Conservation (phyloP, 169 alveolate species). For the Eimeria maxima region DNA sequence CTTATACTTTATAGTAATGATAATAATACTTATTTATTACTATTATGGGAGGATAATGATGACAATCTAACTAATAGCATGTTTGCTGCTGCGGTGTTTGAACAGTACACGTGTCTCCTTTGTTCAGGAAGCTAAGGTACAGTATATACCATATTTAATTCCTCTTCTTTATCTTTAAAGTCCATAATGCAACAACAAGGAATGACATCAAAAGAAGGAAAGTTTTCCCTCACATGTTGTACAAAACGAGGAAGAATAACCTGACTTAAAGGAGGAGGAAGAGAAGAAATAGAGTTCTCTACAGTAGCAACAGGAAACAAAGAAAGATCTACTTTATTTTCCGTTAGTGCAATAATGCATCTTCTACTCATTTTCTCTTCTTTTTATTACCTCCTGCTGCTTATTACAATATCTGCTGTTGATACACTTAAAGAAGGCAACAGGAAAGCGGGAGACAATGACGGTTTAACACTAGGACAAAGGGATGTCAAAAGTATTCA, state of each 20-base stretch:
- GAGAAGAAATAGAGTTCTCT: not conserved
- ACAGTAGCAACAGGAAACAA: not conserved
- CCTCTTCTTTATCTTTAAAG: not conserved
- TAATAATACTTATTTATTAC: not conserved
- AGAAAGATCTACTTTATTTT: not conserved
- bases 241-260: conserved; percentile 30
- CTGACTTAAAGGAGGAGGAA: not conserved
- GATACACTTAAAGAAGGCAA: not conserved
- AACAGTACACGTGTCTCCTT: not conserved
- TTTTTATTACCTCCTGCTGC: no score
- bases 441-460: not conserved
- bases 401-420: not conserved
- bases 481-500: not conserved
- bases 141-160: not conserved
- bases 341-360: conserved; percentile 5
- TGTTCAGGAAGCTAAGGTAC: not conserved
- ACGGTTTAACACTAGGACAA: not conserved
- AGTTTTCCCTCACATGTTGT: not conserved
- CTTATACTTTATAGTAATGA: no score
- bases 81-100: not conserved
- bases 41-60: no score
- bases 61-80: not conserved
- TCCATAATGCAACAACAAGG: not conserved
- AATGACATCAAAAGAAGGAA: not conserved
- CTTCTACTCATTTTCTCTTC: not conserved